Conservation (phyloP, 2,329 filamentous ascomycete species). For the Paecilomyces sp. region DNA sequence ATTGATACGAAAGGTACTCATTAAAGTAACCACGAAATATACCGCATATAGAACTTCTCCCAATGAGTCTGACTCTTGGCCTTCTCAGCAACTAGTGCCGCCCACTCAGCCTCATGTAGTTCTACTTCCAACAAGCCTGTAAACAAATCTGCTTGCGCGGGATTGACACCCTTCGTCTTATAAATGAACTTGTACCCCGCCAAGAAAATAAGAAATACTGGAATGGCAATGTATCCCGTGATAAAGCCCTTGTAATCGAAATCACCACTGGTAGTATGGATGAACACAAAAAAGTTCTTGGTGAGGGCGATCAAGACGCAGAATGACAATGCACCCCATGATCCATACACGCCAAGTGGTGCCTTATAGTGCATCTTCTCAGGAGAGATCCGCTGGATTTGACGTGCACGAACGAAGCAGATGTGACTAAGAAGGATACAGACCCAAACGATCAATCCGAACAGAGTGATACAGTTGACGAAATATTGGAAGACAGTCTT, state of each 20-base stretch:
- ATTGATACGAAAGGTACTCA: neutral
- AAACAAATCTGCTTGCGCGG: conserved; percentile 61
- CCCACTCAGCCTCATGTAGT: conserved; percentile 62
- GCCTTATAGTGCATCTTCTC: conserved; percentile 56
- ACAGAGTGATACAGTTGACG: conserved; percentile 61
- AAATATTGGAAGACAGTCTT: conserved; percentile 57
- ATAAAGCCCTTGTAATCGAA: conserved; percentile 73
- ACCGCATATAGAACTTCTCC: conserved; percentile 51
- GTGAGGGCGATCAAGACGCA: conserved; percentile 69
- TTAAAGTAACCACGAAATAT: conserved; percentile 57
- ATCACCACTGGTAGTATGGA: conserved; percentile 39
- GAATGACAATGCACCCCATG: conserved; percentile 59
- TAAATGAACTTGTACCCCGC: conserved; percentile 59
- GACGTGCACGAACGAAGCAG: conserved; percentile 56
- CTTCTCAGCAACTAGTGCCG: conserved; percentile 47
- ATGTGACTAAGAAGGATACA: conserved; percentile 63
- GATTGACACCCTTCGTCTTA: conserved; percentile 48
- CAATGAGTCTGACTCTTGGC: conserved; percentile 28
- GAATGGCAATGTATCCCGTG: conserved; percentile 70
- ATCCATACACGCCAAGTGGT: conserved; percentile 65
- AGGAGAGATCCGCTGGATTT: conserved; percentile 53
- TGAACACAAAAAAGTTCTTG: conserved; percentile 75
- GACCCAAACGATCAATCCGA: conserved; percentile 61
- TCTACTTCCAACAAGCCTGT: conserved; percentile 68
- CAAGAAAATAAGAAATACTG: conserved; percentile 63